Evolutionary conservation across 2,329 filamentous ascomycete genomes (phyloP), one percentile per base, ranked within the genome.

Genomic region (Colletotrichum sojae): DNA sequence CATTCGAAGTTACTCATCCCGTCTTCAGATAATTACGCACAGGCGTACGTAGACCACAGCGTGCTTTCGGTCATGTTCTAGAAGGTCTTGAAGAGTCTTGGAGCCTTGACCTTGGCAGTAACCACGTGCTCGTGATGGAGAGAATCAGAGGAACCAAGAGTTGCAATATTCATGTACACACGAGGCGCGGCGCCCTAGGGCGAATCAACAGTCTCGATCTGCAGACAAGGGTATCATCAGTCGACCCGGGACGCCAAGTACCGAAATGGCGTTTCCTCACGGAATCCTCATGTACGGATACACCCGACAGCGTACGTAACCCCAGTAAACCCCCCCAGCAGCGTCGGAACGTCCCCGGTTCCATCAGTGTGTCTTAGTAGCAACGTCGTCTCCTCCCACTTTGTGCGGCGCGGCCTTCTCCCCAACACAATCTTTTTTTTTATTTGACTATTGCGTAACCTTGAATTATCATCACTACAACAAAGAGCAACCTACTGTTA

Each of bases 201-300:
- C 45, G 45, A 59, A 59, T 59, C 45, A 59, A 49, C 55, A 39
- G 31, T 13, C 6, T 27, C 18, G 12, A 31, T 52, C 15, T 16
- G 16, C 43, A 10, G 54, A 46, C 48, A 12, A 55, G 51, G 63
- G 63, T 40, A 51, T 48, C 39, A 31, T 65, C 56, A 18, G 22
- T n/a, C 55, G 63, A 54, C 16, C 13, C 55, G 63, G 63, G 27
- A 39, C 25, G 48, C 48, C 48, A 22, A 54, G 36, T 53, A 40
- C 55, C 63, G 55, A 61, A 40, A 16, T 48, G 36, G 55, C n/a
- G 55, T 13, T n/a, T 15, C 40, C 40, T 43, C 16, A 43, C 53
- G 39, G 15, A 36, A 49, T 25, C 51, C 57, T 62, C 51, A 31
- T 22, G 18, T n/a, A n/a, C n/a, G n/a, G n/a, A n/a, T n/a, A 22